Percentiles rank a stretch among this genome's conserved stretches.
Evolutionary conservation across 306 rosid genomes (phyloP).

Genomic region (Prosopis cineraria): DNA sequence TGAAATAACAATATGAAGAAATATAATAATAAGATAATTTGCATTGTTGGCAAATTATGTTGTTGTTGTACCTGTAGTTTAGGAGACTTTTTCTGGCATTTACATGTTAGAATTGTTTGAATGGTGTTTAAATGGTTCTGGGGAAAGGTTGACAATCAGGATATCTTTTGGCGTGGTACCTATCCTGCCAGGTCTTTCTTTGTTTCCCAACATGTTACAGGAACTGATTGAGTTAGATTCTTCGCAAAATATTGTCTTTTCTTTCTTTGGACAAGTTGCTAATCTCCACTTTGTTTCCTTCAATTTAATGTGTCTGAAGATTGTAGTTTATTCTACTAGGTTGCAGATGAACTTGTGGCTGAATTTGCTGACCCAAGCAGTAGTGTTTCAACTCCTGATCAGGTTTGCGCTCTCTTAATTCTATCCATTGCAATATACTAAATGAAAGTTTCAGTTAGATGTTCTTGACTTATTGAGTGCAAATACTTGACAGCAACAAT

Average conservation of each 20-base stretch:
- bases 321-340: constrained; percentile 53
- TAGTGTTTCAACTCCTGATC: constrained; percentile 76
- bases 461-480: constrained; percentile 26
- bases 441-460: constrained; percentile 17
- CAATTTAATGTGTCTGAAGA: constrained; percentile 29
- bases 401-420: constrained; percentile 56
- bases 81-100: neutral
- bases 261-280: neutral
- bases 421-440: constrained; percentile 14
- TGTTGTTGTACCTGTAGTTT: neutral
- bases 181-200: neutral
- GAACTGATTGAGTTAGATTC: neutral
- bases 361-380: constrained; percentile 82
- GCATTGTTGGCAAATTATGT: neutral
- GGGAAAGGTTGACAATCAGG: neutral
- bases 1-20: neutral
- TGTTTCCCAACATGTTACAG: neutral
- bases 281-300: neutral
- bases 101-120: neutral
- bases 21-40: neutral
- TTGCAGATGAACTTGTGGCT: constrained; percentile 98
- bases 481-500: constrained; percentile 81
- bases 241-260: neutral
- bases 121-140: neutral
- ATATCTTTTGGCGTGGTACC: neutral